These are phyloP conservation scores for Radiomyces spectabilis DNA, from an alignment of 192 early-diverging fungal species.

Conservation along the genomic window DNA sequence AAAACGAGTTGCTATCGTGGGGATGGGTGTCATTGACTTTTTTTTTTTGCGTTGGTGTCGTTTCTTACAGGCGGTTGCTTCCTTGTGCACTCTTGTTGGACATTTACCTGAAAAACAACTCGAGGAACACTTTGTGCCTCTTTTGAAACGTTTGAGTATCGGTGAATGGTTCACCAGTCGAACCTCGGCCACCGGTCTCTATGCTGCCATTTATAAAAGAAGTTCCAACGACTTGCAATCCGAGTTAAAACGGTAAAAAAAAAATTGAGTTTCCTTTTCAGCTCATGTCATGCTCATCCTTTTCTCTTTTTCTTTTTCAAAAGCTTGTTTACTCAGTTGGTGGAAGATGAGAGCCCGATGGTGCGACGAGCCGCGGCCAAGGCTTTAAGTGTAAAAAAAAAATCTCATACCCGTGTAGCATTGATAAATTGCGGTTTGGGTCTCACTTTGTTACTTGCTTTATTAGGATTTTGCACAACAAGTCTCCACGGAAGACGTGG, in stretches of 20 bases:
- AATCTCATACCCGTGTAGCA: not conserved
- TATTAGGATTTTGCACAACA: slow-evolving; percentile 18
- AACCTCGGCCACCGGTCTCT: slow-evolving; percentile 89
- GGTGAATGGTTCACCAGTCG: slow-evolving; percentile 99
- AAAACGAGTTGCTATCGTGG: not conserved
- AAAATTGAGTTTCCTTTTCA: not conserved
- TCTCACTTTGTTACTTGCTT: slow-evolving; percentile 5
- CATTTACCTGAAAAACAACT: slow-evolving; percentile 71
- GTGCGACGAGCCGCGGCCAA: slow-evolving; percentile 91
- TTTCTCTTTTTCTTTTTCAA: not conserved
- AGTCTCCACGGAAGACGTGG: slow-evolving; percentile 68
- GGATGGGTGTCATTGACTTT: not conserved
- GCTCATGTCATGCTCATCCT: not conserved
- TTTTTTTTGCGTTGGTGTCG: slow-evolving; percentile 7
- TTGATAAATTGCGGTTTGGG: not conserved
- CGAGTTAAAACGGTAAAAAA: slow-evolving; percentile 71
- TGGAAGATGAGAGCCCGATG: slow-evolving; percentile 96
- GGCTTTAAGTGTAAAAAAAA: slow-evolving; percentile 56
- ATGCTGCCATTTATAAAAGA: slow-evolving; percentile 74
- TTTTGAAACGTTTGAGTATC: slow-evolving; percentile 81
- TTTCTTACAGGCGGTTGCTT: slow-evolving; percentile 84
- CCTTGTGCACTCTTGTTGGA: slow-evolving; percentile 77
- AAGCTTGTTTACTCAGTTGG: slow-evolving; percentile 73
- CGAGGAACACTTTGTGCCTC: slow-evolving; percentile 85
- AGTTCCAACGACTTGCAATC: slow-evolving; percentile 68